These are phyloP conservation scores for Tetrahymena borealis DNA, from an alignment of 73 alveolate species.

Conservation along the genomic window DNA sequence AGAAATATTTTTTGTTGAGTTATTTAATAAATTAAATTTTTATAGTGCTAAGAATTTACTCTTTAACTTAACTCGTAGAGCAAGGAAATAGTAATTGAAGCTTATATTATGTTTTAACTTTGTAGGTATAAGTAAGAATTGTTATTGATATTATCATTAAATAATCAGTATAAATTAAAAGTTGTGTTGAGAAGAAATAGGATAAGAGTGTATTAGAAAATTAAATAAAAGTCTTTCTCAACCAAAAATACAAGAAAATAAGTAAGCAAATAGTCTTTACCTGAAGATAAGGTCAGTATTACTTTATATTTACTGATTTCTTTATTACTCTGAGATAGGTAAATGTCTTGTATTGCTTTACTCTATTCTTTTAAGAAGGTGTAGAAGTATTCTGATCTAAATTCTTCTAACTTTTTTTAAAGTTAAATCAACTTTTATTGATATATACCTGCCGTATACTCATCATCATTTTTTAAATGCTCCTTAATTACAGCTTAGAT, in stretches of 20 bases:
- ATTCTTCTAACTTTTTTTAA: not conserved
- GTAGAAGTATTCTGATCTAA: not conserved
- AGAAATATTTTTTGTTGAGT: too few species aligned
- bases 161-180: too few species aligned
- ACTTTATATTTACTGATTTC: not conserved
- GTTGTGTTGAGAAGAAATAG: too few species aligned
- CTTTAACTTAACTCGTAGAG: too few species aligned
- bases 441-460: not conserved
- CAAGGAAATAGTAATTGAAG: too few species aligned
- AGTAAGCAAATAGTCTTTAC: not conserved
- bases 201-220: too few species aligned
- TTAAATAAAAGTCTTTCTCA: not conserved
- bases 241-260: not conserved
- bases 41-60: too few species aligned
- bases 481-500: not conserved
- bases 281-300: not conserved
- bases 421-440: not conserved
- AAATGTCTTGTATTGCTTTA: not conserved
- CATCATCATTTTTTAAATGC: not conserved
- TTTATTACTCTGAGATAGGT: not conserved
- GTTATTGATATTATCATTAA: too few species aligned
- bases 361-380: not conserved
- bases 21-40: not conserved
- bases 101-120: too few species aligned
- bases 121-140: too few species aligned